Base-by-base conservation (phyloP, 1,139 yeast species). In the Wickerhamiella infanticola region DNA sequence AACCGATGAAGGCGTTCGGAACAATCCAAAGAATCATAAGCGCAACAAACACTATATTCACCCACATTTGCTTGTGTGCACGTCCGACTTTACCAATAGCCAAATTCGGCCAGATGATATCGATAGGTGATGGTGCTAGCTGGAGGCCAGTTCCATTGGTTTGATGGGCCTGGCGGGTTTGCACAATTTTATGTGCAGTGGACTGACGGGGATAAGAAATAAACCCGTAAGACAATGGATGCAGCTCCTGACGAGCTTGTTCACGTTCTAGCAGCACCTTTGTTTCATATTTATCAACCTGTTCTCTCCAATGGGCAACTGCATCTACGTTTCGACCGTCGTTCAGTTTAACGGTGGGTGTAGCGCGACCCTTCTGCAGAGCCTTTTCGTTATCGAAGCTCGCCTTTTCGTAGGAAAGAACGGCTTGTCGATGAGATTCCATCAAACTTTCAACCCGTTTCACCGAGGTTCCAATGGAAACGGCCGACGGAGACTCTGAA, bases 1-100 rank as follows among this genome's bases (percentile, higher is more conserved):
- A 64, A 18, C 70, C 69, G 42, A 66, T 61, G 45, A 66, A 62
- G 1, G 70, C 69, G 47, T 63, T 64, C 3, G 70, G 70, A 3
- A 63, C 63, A 26, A 65, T 60, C 69, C 69, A 66, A 4, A 59
- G 52, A 4, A 66, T 39, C 48, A 64, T 49, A 39, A 66, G 43
- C 3, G 50, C 46, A 0, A 55, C 48, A 46, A 58, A 66, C 3
- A 66, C 37, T 1, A 62, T 33, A 45, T 63, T 63, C 18, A 68
- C 67, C 57, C 63, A 59, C 45, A 55, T 50, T 42, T 61, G 62
- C 47, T 65, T 65, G 40, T 56, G 52, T 3, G 55, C 49, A 3
- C 70, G 57, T 42, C 60, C 61, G 2, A 54, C 50, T 3, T 55
- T 47, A 5, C 58, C 53, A 23, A 64, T 51, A 3, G 54, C 56